Base-by-base conservation (phyloP, 371 early-diverging fungal species). In the Homolaphlyctis polyrhiza region DNA sequence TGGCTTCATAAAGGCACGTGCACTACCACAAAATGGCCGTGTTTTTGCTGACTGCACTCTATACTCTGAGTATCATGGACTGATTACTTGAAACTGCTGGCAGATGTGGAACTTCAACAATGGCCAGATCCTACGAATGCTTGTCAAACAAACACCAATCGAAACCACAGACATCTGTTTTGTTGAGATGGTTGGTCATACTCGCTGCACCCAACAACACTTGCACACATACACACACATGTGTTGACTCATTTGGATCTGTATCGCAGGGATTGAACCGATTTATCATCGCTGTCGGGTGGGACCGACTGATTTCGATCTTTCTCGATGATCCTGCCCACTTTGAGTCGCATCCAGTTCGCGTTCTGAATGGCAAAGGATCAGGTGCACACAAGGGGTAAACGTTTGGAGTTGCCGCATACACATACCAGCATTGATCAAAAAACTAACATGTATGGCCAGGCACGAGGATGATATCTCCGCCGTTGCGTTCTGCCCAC, bases 41-140 rank as follows among this genome's bases (percentile, higher is more conserved):
- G n/a, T n/a, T n/a, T n/a, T n/a, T n/a, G n/a, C n/a, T n/a, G n/a
- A n/a, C n/a, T n/a, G n/a, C n/a, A n/a, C n/a, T n/a, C n/a, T n/a
- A 39, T 39, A 8, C 13, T 39, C 13, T n/a, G n/a, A n/a, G n/a
- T n/a, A n/a, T n/a, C n/a, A n/a, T n/a, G n/a, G n/a, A n/a, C n/a
- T n/a, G n/a, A n/a, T n/a, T n/a, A n/a, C n/a, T n/a, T n/a, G n/a
- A n/a, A n/a, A n/a, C n/a, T n/a, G n/a, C 25, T 39, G 32, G 18
- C 51, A 78, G 75, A 80, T 83, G 79, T 83, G 84, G 84, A 83
- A 83, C 69, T 81, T 80, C 68, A 83, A 83, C 68, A 83, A 81
- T 62, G 84, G 84, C 16, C 80, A 80, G 60, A 76, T 80, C 33
- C 68, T 83, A 8, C 67, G 79, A n/a, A 75, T 71, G 39, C 72